phyloP scores from a whole-genome alignment of 257 asterid genomes.

The Linderniella brevidens region DNA sequence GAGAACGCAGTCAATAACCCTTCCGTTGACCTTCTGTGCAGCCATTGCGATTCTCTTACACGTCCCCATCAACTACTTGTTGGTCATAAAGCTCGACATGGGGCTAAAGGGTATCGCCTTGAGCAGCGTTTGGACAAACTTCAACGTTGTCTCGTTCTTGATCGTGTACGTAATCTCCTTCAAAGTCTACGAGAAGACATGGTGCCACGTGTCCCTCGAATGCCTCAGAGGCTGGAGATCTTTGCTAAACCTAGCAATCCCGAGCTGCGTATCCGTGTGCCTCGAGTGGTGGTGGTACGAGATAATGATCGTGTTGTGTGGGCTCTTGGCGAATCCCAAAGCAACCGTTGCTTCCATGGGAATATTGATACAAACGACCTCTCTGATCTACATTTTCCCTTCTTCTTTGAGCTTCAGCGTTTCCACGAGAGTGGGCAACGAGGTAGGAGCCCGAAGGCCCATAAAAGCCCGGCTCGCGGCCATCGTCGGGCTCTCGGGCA shows the following conservation, averaged over 20 bases:
- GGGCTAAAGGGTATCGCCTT: slow-evolving; percentile 56
- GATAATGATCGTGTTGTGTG: slow-evolving; percentile 61
- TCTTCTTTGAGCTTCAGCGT: slow-evolving; percentile 62
- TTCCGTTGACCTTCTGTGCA: slow-evolving; percentile 61
- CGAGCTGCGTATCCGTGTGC: slow-evolving; percentile 73
- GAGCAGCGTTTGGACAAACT: slow-evolving; percentile 47
- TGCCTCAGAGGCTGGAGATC: slow-evolving; percentile 50
- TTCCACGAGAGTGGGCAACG: slow-evolving; percentile 67
- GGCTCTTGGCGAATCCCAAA: slow-evolving; percentile 34
- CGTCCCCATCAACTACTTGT: slow-evolving; percentile 44
- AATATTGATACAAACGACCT: slow-evolving; percentile 54
- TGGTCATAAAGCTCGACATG: slow-evolving; percentile 28
- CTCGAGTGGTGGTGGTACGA: slow-evolving; percentile 98
- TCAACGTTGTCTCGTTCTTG: slow-evolving; percentile 37
- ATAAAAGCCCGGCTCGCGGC: slow-evolving; percentile 44
- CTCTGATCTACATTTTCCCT: slow-evolving; percentile 71
- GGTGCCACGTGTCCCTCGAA: slow-evolving; percentile 36
- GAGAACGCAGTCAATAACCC: slow-evolving; percentile 54
- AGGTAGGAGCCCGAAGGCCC: slow-evolving; percentile 45
- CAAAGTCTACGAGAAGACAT: slow-evolving; percentile 36
- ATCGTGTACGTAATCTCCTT: slow-evolving; percentile 30
- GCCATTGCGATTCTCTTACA: slow-evolving; percentile 35
- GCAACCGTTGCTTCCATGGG: slow-evolving; percentile 85
- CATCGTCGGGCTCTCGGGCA: slow-evolving; percentile 32
- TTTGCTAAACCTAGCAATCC: slow-evolving; percentile 38